Evolutionary conservation across 1,284 basidiomycete species (phyloP).

Genomic region (Trichosporon faecale): DNA sequence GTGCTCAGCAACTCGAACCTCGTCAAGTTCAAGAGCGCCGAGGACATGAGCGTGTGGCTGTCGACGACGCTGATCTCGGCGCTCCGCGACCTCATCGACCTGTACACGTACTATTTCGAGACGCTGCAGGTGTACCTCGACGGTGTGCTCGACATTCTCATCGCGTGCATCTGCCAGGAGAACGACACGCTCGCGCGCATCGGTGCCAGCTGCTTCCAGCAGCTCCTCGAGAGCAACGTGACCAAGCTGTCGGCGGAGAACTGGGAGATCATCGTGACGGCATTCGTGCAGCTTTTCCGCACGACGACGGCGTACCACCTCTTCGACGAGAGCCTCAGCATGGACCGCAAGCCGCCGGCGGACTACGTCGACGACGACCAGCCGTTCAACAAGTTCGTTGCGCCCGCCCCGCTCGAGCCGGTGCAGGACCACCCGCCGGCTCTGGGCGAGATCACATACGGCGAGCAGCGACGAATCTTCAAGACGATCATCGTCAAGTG

Average conservation of each 20-base stretch:
- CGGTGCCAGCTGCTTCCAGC: slow-evolving; percentile 95
- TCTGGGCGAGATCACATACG: slow-evolving; percentile 40
- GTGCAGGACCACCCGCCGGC: slow-evolving; percentile 32
- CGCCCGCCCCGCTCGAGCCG: slow-evolving; percentile 46
- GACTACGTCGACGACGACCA: slow-evolving; percentile 57
- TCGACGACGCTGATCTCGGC: slow-evolving; percentile 99
- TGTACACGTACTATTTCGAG: slow-evolving; percentile 95
- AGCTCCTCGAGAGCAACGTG: slow-evolving; percentile 91
- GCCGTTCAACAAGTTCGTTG: slow-evolving; percentile 50
- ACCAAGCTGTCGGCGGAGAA: slow-evolving; percentile 75
- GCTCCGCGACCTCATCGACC: slow-evolving; percentile 87
- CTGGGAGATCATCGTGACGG: slow-evolving; percentile 90
- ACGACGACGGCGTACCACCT: slow-evolving; percentile 97
- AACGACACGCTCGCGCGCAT: slow-evolving; percentile 97
- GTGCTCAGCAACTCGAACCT: slow-evolving; percentile 69
- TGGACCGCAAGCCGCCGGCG: slow-evolving; percentile 66
- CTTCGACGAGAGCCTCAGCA: slow-evolving; percentile 81
- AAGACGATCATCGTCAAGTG: slow-evolving; percentile 99
- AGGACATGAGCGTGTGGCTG: slow-evolving; percentile 99
- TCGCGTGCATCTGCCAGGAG: slow-evolving; percentile 98
- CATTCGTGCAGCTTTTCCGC: slow-evolving; percentile 92
- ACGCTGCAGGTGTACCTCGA: slow-evolving; percentile 86
- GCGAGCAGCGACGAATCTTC: slow-evolving; percentile 83
- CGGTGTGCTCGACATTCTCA: slow-evolving; percentile 85
- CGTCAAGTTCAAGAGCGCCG: slow-evolving; percentile 88